Evolutionary conservation across 257 asterid genomes (phyloP).

Genomic region (Scutellaria baicalensis): DNA sequence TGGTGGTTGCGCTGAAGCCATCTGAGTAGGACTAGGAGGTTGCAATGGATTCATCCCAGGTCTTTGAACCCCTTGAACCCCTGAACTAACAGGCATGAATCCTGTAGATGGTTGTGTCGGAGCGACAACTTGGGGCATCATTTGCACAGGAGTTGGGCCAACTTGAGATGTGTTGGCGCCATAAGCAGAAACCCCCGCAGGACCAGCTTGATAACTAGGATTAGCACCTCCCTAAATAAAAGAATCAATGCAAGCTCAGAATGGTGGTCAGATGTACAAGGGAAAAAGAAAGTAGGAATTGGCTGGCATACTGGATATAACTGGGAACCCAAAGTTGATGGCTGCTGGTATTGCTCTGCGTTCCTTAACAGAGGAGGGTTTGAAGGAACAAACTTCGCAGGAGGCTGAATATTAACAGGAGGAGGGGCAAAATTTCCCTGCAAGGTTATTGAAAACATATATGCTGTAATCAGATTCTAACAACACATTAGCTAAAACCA

Average conservation of each 20-base stretch:
- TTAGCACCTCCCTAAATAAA: conserved; percentile 42
- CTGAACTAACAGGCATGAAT: conserved; percentile 59
- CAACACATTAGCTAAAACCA: background rate
- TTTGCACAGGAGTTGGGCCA: conserved; percentile 52
- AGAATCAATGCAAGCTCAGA: conserved; percentile 17
- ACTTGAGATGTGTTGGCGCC: conserved; percentile 42
- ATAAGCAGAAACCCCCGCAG: conserved; percentile 48
- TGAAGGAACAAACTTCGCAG: conserved; percentile 70
- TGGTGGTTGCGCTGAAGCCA: conserved; percentile 48
- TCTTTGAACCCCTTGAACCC: conserved; percentile 62
- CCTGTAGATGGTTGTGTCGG: conserved; percentile 55
- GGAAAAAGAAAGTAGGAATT: background rate
- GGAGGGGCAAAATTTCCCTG: conserved; percentile 72
- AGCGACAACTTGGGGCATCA: conserved; percentile 53
- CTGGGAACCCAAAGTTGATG: conserved; percentile 71
- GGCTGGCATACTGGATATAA: conserved; percentile 67
- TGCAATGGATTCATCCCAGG: conserved; percentile 62
- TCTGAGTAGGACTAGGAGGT: conserved; percentile 68
- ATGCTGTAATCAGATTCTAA: background rate
- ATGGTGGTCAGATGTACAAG: background rate
- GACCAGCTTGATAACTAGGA: conserved; percentile 57
- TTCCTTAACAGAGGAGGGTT: conserved; percentile 63
- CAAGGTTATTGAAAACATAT: conserved; percentile 1
- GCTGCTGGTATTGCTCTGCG: conserved; percentile 83
- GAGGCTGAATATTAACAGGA: conserved; percentile 59